A percentile compares a stretch with the other conserved stretches of the same genome.
Evolutionary conservation across 139 green algal genomes (phyloP).

Genomic region (Haematococcus lacustris): DNA sequence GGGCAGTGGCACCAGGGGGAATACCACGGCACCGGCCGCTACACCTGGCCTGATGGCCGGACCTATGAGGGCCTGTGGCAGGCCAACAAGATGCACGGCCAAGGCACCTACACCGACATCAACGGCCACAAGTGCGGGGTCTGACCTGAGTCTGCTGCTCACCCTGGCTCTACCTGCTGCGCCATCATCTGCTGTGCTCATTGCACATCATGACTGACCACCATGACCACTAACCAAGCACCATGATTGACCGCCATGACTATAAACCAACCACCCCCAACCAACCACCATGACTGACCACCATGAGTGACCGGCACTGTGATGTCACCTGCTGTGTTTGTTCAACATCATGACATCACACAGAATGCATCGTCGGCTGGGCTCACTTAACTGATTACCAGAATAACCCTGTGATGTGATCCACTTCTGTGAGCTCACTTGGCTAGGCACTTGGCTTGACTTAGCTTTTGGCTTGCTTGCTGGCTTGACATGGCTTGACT

Average conservation of each 20-base stretch:
- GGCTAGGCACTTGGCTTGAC: not conserved
- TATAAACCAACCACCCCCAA: no score
- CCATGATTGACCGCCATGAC: not conserved
- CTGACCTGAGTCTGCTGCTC: not conserved
- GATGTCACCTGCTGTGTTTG: no score
- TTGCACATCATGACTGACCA: no score
- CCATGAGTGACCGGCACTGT: no score
- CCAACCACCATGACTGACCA: no score
- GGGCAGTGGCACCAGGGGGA: constrained; percentile 42
- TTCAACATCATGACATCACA: no score
- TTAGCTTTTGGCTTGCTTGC: not conserved
- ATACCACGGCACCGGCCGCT: constrained; percentile 49
- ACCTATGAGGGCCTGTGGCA: constrained; percentile 31
- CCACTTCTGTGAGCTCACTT: not conserved
- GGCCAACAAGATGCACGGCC: constrained; percentile 43
- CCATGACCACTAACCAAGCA: not conserved
- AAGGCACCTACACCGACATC: constrained; percentile 32
- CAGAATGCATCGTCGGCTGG: no score
- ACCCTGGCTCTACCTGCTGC: no score
- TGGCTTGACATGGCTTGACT: constrained; percentile 19
- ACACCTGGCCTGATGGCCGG: constrained; percentile 30
- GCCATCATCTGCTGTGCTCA: no score
- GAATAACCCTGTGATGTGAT: not conserved
- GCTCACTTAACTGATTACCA: not conserved
- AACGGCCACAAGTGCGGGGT: constrained; percentile 17